Percentiles rank a stretch among this genome's conserved stretches.
These are phyloP conservation scores for Phytophthora rubi DNA, from an alignment of 352 stramenopile species.

Conservation along the genomic window DNA sequence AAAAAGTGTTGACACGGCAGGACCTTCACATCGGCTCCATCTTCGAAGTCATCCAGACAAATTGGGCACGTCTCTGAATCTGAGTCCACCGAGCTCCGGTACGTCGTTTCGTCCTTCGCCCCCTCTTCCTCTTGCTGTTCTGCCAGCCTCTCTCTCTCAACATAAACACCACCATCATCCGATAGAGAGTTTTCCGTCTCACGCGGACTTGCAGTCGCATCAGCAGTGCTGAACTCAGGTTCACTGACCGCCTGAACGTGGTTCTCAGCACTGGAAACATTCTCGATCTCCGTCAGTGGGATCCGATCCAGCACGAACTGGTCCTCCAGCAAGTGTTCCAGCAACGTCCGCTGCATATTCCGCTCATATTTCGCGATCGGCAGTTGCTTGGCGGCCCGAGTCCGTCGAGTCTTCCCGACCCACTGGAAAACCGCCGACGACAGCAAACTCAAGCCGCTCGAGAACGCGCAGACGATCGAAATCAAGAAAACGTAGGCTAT, in stretches of 20 bases:
- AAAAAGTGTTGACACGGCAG: slow-evolving; percentile 89
- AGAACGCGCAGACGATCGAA: slow-evolving; percentile 81
- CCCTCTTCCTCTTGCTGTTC: slow-evolving; percentile 3
- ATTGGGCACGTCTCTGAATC: slow-evolving; percentile 70
- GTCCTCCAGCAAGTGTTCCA: slow-evolving; percentile 52
- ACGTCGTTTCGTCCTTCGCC: slow-evolving; percentile 14
- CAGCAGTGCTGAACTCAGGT: slow-evolving; percentile 3
- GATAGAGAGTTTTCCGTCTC: slow-evolving; percentile 4
- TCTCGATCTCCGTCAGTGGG: slow-evolving; percentile 43
- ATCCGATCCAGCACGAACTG: slow-evolving; percentile 63
- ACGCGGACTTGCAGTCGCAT: not conserved
- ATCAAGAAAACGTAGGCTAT: slow-evolving; percentile 82
- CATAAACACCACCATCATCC: slow-evolving; percentile 16
- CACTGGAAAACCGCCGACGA: slow-evolving; percentile 72
- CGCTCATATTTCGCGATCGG: slow-evolving; percentile 62
- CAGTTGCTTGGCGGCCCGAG: slow-evolving; percentile 58
- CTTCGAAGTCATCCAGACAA: slow-evolving; percentile 78
- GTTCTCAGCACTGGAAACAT: slow-evolving; percentile 12
- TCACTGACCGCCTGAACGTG: slow-evolving; percentile 5
- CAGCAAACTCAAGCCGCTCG: slow-evolving; percentile 72
- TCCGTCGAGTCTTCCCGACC: slow-evolving; percentile 63
- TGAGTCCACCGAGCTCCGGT: slow-evolving; percentile 29
- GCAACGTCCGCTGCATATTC: slow-evolving; percentile 53
- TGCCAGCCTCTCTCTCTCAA: slow-evolving; percentile 12
- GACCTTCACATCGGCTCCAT: slow-evolving; percentile 69